Evolutionary conservation across 2,329 filamentous ascomycete genomes (phyloP).

Genomic region (Trichocomaceae sp.): DNA sequence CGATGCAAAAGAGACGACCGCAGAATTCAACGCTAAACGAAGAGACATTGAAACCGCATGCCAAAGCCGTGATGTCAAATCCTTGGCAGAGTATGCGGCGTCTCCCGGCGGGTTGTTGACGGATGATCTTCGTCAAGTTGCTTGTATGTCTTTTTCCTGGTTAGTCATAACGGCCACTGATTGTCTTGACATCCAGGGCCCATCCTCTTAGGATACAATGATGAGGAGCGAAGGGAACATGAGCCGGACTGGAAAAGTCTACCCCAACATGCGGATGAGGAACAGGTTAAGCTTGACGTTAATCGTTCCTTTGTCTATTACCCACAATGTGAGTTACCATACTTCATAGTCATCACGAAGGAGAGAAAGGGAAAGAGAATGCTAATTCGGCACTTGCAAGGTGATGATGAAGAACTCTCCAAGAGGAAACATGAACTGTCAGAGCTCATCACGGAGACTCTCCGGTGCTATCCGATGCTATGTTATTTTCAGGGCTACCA

Average conservation of each 20-base stretch:
- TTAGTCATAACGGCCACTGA: background rate
- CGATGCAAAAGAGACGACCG: conserved; percentile 6
- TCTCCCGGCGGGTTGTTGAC: conserved; percentile 61
- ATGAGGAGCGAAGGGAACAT: conserved; percentile 11
- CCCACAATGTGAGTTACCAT: conserved; percentile 64
- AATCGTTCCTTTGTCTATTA: conserved; percentile 97
- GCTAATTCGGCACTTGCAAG: conserved; percentile 35
- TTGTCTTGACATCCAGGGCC: conserved; percentile 34
- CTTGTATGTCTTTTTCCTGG: conserved; percentile 57
- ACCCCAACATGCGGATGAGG: conserved; percentile 74
- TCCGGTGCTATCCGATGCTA: conserved; percentile 74
- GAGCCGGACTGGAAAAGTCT: conserved; percentile 53
- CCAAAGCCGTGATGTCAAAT: conserved; percentile 49
- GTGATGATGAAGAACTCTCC: conserved; percentile 62
- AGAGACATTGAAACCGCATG: conserved; percentile 55
- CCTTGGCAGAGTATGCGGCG: conserved; percentile 54
- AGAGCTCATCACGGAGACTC: conserved; percentile 68
- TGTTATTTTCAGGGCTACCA: conserved; percentile 99
- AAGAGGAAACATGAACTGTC: conserved; percentile 70
- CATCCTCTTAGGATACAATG: conserved; percentile 41
- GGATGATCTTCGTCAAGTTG: conserved; percentile 62
- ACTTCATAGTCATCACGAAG: background rate
- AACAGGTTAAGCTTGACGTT: conserved; percentile 86
- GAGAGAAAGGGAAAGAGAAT: background rate
- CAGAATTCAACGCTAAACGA: conserved; percentile 30